Conservation (phyloP, 2,329 filamentous ascomycete species). For the Diaporthe humulicola region DNA sequence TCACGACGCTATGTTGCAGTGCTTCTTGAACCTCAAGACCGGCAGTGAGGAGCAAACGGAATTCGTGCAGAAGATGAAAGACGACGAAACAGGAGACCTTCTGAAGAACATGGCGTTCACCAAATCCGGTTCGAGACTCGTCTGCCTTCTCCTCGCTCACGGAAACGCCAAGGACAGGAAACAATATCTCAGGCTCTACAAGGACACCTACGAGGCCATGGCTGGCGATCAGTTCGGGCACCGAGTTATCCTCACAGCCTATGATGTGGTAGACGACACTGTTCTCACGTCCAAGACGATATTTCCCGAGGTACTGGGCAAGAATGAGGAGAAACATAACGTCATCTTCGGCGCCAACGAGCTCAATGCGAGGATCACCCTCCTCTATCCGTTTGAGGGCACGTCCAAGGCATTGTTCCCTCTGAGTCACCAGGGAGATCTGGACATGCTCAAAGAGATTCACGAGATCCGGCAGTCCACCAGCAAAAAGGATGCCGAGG, state of each 20-base stretch:
- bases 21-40: slow-evolving; percentile 83
- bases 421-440: slow-evolving; percentile 72
- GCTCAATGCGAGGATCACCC: slow-evolving; percentile 72
- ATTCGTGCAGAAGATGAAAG: slow-evolving; percentile 91
- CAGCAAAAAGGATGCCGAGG: slow-evolving; percentile 90
- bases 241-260: slow-evolving; percentile 84
- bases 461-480: slow-evolving; percentile 84
- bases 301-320: slow-evolving; percentile 86
- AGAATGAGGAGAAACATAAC: slow-evolving; percentile 75
- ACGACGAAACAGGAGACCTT: slow-evolving; percentile 90
- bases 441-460: slow-evolving; percentile 81
- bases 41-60: slow-evolving; percentile 87
- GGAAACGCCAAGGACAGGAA: slow-evolving; percentile 94
- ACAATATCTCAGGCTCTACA: slow-evolving; percentile 86
- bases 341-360: slow-evolving; percentile 76
- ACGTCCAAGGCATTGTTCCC: slow-evolving; percentile 73
- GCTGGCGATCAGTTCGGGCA: slow-evolving; percentile 85
- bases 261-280: slow-evolving; percentile 95
- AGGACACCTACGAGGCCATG: slow-evolving; percentile 89
- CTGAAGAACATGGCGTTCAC: slow-evolving; percentile 98
- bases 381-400: slow-evolving; percentile 86
- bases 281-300: slow-evolving; percentile 88
- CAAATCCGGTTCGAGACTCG: slow-evolving; percentile 84
- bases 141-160: slow-evolving; percentile 85
- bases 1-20: slow-evolving; percentile 98